Evolutionary conservation across 2,329 filamentous ascomycete genomes (phyloP), one percentile per base, ranked within the genome.

Genomic region (Dactylonectria estremocensis): DNA sequence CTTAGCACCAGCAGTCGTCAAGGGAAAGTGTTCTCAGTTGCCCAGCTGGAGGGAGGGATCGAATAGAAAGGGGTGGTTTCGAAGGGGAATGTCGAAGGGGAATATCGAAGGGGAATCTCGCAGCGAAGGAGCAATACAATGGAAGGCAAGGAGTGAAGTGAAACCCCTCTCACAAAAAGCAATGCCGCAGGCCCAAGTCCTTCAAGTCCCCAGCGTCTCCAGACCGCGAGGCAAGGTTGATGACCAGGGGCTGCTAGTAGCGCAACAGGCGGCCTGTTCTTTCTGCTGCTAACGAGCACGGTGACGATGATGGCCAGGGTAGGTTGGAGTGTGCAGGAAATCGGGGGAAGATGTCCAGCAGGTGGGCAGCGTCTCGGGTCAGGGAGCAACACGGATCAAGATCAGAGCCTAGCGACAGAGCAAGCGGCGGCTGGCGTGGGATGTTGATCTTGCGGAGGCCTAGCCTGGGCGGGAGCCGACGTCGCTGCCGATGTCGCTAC

Each of bases 121-220:
- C 35, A n/a, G 45, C 59, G 49, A 67, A 71, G 66, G 67, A 72
- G 70, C 69, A 72, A 75, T 57, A 66, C 62, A 61, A 61, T 71
- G 67, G 66, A 72, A 70, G 69, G 67, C 68, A 72, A 67, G 72
- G 53, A 72, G 67, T 69, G 49, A 73, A 74, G 71, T 76, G 72
- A 75, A 75, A 69, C 72, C 63, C 70, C 72, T 69, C 74, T 75
- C 63, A 66, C 56, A 71, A 76, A 76, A 75, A 75, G 72, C 69
- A 76, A 75, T 74, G 70, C 67, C 59, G 61, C 65, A 61, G 52
- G 61, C 50, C 49, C 50, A 65, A 49, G 59, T 55, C 57, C 31
- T 43, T 45, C 45, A 61, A 46, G 57, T 60, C 14, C 40, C 40
- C 45, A 18, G 54, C 31, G 61, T 69, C 62, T 56, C 73, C 70